A percentile compares a stretch with the other conserved stretches of the same genome.
Conservation (phyloP, 1,284 basidiomycete species). For the Neolentinus lepideus region DNA sequence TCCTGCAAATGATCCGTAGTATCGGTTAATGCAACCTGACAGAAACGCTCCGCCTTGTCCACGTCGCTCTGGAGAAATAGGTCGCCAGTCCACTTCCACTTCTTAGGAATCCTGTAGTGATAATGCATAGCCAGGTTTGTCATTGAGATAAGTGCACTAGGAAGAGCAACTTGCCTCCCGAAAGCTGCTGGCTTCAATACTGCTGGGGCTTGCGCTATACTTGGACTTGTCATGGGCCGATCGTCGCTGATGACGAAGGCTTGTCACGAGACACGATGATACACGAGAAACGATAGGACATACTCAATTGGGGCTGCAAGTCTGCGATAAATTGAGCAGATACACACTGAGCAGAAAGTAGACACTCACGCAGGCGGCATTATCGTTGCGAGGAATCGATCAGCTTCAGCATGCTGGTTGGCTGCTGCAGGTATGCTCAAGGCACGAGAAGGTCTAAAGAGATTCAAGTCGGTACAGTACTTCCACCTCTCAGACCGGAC, state of each 20-base stretch:
- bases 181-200: conserved; percentile 1
- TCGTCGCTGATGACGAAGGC: background rate
- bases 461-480: conserved; percentile 3
- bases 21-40: conserved; percentile 40
- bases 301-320: conserved; percentile 26
- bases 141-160: conserved; percentile 4
- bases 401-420: conserved; percentile 16
- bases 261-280: background rate
- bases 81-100: conserved; percentile 29
- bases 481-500: background rate
- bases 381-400: conserved; percentile 27
- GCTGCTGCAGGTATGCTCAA: background rate
- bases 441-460: background rate
- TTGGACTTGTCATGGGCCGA: background rate
- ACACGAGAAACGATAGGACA: conserved; percentile 4
- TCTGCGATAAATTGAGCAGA: conserved; percentile 12
- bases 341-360: background rate
- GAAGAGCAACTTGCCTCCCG: conserved; percentile 7
- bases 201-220: background rate
- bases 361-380: conserved; percentile 34
- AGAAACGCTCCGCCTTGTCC: conserved; percentile 32
- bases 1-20: conserved; percentile 27
- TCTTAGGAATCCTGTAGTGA: conserved; percentile 21
- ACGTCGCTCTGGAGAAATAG: conserved; percentile 21
- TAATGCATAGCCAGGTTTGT: background rate